Evolutionary conservation across 2,329 filamentous ascomycete species (phyloP).

Genomic region (Sphaceloma murrayae): DNA sequence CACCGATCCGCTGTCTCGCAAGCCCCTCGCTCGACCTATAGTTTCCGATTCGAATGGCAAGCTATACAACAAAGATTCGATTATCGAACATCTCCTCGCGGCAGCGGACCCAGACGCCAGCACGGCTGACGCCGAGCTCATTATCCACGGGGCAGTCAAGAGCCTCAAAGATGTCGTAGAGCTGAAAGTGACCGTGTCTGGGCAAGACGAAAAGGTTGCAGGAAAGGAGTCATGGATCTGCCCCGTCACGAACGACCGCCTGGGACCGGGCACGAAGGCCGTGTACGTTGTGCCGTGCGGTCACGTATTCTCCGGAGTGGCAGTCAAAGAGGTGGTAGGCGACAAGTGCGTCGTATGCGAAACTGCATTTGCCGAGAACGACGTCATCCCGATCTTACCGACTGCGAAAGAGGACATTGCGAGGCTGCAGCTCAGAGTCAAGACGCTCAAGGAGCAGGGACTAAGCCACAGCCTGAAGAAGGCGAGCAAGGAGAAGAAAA

Average conservation of each 20-base stretch:
- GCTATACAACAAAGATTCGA: conserved; percentile 89
- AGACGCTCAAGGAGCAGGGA: conserved; percentile 59
- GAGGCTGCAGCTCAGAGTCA: conserved; percentile 54
- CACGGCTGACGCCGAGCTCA: conserved; percentile 52
- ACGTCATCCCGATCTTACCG: conserved; percentile 76
- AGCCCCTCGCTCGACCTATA: conserved; percentile 60
- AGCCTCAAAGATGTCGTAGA: conserved; percentile 79
- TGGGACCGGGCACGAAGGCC: conserved; percentile 68
- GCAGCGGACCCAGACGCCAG: conserved; percentile 42
- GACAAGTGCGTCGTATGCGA: conserved; percentile 61
- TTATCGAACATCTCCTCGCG: conserved; percentile 59
- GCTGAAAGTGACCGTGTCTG: conserved; percentile 61
- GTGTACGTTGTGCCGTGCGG: conserved; percentile 93
- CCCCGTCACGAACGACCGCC: conserved; percentile 74
- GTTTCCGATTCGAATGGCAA: conserved; percentile 78
- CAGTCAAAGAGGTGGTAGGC: conserved; percentile 54
- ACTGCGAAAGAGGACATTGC: conserved; percentile 60
- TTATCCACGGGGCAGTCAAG: conserved; percentile 56
- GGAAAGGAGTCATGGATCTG: conserved; percentile 61
- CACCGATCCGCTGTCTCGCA: conserved; percentile 76
- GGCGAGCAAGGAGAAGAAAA: conserved; percentile 49
- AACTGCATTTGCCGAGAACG: conserved; percentile 58
- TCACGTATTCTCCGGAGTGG: conserved; percentile 82
- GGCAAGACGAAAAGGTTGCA: conserved; percentile 35
- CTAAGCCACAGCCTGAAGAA: conserved; percentile 87